phyloP scores from a whole-genome alignment of 192 early-diverging fungal species.

The Mortierella alpina region DNA sequence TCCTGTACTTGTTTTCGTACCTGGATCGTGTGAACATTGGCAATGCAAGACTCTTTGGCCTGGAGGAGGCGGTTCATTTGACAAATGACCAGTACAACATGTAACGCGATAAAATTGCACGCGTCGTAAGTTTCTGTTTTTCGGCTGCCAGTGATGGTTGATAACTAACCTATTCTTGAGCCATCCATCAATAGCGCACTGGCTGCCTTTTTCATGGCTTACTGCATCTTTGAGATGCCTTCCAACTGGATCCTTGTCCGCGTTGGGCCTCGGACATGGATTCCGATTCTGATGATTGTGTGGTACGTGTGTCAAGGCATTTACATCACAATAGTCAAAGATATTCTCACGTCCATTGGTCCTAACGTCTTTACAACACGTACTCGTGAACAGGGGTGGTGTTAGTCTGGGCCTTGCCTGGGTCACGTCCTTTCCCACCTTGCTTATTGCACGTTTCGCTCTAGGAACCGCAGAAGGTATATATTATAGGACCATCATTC shows the following conservation, averaged over 20 bases:
- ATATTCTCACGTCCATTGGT: too few relatives aligned
- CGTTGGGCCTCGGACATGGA: conserved; percentile 68
- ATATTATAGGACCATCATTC: not conserved
- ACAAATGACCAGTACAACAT: conserved; percentile 52
- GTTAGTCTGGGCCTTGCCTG: conserved; percentile 73
- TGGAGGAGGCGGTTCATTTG: conserved; percentile 58
- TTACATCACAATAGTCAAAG: not conserved
- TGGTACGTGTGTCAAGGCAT: conserved; percentile 50
- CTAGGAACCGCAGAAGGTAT: conserved; percentile 39
- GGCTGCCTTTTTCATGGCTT: conserved; percentile 60
- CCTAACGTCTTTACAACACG: too few relatives aligned
- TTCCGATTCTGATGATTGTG: conserved; percentile 71
- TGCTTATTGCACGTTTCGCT: conserved; percentile 50
- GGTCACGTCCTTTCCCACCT: conserved; percentile 63
- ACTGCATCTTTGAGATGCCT: conserved; percentile 83
- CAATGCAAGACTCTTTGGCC: conserved; percentile 68
- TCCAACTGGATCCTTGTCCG: conserved; percentile 80
- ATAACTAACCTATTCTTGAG: conserved; percentile 8
- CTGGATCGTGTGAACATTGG: conserved; percentile 79
- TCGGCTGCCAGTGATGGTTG: not conserved
- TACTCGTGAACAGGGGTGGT: conserved; percentile 56
- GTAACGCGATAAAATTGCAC: not conserved
- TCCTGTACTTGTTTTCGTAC: conserved; percentile 72
- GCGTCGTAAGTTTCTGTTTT: not conserved
- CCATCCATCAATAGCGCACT: conserved; percentile 26